Conservation (phyloP, 164 flowering plant genomes). For the Protea cynaroides region DNA sequence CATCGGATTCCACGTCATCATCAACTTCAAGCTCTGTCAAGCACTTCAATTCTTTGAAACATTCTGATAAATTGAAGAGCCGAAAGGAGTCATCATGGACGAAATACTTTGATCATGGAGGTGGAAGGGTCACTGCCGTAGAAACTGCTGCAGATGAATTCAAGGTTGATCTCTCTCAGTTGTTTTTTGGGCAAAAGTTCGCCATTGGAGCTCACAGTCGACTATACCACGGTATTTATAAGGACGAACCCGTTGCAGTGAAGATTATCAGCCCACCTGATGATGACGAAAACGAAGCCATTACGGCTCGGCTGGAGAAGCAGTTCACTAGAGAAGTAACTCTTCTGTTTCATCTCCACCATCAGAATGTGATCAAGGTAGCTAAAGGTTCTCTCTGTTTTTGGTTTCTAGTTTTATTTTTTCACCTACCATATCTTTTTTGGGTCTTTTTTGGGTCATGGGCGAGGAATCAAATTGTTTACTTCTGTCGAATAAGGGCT, state of each 20-base stretch:
- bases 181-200: constrained; percentile 63
- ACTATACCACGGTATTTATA: constrained; percentile 78
- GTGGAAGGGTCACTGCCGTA: constrained; percentile 68
- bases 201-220: constrained; percentile 85
- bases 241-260: constrained; percentile 73
- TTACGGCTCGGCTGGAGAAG: constrained; percentile 59
- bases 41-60: no score
- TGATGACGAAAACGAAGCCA: constrained; percentile 66
- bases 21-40: constrained; percentile 40
- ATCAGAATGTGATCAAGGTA: constrained; percentile 81
- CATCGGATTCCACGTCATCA: constrained; percentile 19
- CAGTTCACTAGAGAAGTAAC: constrained; percentile 70
- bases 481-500: background rate
- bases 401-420: no score
- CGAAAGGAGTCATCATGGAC: constrained; percentile 63
- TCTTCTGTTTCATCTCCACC: constrained; percentile 64
- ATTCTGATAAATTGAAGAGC: constrained; percentile 31
- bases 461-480: no score
- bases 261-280: constrained; percentile 70
- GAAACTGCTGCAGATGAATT: constrained; percentile 57
- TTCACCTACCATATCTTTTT: no score
- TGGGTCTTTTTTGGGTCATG: no score
- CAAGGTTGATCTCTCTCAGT: constrained; percentile 63
- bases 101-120: constrained; percentile 70
- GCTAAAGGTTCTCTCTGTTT: background rate